Conservation (phyloP, 106 monocot genomes). For the Apostasia ramifera region DNA sequence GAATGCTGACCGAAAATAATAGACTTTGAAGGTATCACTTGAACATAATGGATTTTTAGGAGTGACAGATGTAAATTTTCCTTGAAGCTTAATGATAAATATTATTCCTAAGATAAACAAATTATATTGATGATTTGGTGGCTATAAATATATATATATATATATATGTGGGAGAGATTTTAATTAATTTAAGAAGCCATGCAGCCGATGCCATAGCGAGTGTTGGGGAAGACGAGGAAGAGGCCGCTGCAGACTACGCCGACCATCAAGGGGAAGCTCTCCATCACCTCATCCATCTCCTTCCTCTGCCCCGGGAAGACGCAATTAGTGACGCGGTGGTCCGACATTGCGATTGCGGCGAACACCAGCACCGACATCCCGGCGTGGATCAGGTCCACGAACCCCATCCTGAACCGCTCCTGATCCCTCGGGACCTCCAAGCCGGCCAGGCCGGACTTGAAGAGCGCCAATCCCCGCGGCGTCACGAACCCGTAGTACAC, state of each 20-base stretch:
- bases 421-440: slow-evolving; percentile 55
- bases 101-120: too few species aligned
- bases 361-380: slow-evolving; percentile 88
- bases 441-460: slow-evolving; percentile 53
- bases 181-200: slow-evolving; percentile 30
- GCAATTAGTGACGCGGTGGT: slow-evolving; percentile 75
- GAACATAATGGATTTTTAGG: too few species aligned
- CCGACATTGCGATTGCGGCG: slow-evolving; percentile 65
- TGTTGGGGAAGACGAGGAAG: slow-evolving; percentile 90
- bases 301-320: slow-evolving; percentile 56
- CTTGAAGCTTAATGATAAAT: too few species aligned
- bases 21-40: too few species aligned
- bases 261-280: slow-evolving; percentile 93
- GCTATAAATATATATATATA: too few species aligned
- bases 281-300: slow-evolving; percentile 94
- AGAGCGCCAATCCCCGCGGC: slow-evolving; percentile 67
- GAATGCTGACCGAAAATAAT: too few species aligned
- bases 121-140: too few species aligned
- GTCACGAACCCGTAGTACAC: slow-evolving; percentile 92
- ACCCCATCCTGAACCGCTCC: slow-evolving; percentile 53
- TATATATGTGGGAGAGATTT: too few species aligned
- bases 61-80: too few species aligned
- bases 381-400: slow-evolving; percentile 74
- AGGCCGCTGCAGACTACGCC: slow-evolving; percentile 77
- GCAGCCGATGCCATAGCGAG: slow-evolving; percentile 82